Evolutionary conservation across 805 yeast species (phyloP).

Genomic region (Komagataella mondaviorum): DNA sequence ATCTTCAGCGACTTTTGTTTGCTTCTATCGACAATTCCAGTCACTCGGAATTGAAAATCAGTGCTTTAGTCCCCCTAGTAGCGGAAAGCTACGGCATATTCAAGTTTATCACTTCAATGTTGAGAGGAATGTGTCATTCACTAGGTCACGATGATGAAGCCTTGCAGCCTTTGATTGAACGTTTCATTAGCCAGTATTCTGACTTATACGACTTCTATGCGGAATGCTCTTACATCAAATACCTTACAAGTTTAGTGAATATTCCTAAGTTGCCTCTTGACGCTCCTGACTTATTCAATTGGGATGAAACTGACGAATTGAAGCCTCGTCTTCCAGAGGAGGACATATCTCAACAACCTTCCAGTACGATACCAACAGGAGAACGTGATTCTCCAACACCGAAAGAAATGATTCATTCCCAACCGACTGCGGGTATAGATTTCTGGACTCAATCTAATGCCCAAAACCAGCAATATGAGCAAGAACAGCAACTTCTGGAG

Average conservation of each 20-base stretch:
- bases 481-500: conserved; percentile 46
- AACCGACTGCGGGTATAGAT: conserved; percentile 40
- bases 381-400: conserved; percentile 21
- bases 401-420: conserved; percentile 32
- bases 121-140: conserved; percentile 64
- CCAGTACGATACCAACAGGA: conserved; percentile 12
- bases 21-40: conserved; percentile 52
- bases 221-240: conserved; percentile 77
- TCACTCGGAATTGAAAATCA: conserved; percentile 59
- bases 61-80: conserved; percentile 82
- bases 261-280: conserved; percentile 53
- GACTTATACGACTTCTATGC: conserved; percentile 74
- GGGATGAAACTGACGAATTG: conserved; percentile 29
- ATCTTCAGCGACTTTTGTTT: conserved; percentile 63
- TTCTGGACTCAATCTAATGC: conserved; percentile 20
- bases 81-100: conserved; percentile 89
- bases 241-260: conserved; percentile 66
- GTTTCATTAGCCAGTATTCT: conserved; percentile 59
- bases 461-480: conserved; percentile 33
- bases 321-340: conserved; percentile 7
- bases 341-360: conserved; percentile 9
- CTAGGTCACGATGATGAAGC: conserved; percentile 55
- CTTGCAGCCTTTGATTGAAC: conserved; percentile 55
- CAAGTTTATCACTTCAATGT: conserved; percentile 80
- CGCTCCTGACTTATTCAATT: conserved; percentile 43